Conservation (phyloP, 441 rosid genomes). For the Euphorbia schlechtendalii region DNA sequence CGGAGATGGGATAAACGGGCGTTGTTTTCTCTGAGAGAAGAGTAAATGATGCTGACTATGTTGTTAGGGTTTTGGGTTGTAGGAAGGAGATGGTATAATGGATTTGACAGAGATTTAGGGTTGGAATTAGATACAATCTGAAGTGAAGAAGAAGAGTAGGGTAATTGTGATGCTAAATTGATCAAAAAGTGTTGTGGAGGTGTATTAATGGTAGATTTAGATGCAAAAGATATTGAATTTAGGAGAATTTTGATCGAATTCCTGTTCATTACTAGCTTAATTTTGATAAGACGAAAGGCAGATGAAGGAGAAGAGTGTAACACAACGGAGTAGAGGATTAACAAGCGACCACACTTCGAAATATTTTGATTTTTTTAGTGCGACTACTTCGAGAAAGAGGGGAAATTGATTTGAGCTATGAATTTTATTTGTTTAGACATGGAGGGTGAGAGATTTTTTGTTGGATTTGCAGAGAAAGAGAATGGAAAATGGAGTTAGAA, state of each 20-base stretch:
- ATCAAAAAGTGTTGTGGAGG: background rate
- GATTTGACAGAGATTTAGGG: slow-evolving; percentile 36
- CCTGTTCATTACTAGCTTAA: slow-evolving; percentile 20
- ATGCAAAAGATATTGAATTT: slow-evolving; percentile 6
- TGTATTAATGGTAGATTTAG: background rate
- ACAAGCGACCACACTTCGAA: too few species aligned
- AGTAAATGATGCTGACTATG: slow-evolving; percentile 52
- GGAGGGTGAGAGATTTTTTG: too few species aligned
- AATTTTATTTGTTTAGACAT: too few species aligned
- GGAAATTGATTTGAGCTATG: too few species aligned
- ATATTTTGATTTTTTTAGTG: too few species aligned
- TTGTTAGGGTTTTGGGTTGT: slow-evolving; percentile 63
- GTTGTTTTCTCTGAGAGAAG: slow-evolving; percentile 44
- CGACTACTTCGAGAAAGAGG: too few species aligned
- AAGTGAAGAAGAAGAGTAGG: slow-evolving; percentile 25
- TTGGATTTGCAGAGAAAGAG: too few species aligned
- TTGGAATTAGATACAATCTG: slow-evolving; percentile 27
- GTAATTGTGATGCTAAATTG: slow-evolving; percentile 1
- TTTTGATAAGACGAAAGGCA: background rate
- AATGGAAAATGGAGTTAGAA: too few species aligned
- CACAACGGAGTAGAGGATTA: background rate
- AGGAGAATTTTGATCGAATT: slow-evolving; percentile 8
- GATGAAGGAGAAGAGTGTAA: background rate
- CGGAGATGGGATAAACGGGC: slow-evolving; percentile 26
- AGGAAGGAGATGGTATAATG: slow-evolving; percentile 62